These are phyloP conservation scores for Pichia terricola DNA, from an alignment of 1,139 yeast species.

Conservation along the genomic window DNA sequence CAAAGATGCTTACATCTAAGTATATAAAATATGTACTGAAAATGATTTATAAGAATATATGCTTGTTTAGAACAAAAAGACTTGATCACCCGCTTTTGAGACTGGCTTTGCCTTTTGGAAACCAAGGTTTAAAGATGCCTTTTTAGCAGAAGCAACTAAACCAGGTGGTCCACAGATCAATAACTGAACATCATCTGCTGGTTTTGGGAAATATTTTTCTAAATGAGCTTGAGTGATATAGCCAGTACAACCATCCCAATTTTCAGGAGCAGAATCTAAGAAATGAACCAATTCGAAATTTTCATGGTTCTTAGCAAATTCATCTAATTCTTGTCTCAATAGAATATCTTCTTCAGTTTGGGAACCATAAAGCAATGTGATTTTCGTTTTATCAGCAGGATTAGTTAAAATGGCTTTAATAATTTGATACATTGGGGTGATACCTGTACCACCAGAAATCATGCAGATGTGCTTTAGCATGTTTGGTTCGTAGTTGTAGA, in stretches of 20 bases:
- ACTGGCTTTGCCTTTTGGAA: conserved; percentile 84
- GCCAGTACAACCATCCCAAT: conserved; percentile 79
- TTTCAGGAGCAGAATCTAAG: conserved; percentile 63
- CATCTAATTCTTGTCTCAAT: conserved; percentile 69
- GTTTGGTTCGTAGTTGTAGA: conserved; percentile 76
- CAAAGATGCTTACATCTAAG: no score
- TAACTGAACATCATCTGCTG: conserved; percentile 56
- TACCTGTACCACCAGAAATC: conserved; percentile 58
- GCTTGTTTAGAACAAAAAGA: conserved; percentile 58
- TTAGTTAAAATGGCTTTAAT: conserved; percentile 59
- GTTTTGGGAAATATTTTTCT: conserved; percentile 54
- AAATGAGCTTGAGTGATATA: conserved; percentile 73
- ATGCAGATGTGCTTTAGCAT: conserved; percentile 68
- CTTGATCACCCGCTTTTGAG: conserved; percentile 86
- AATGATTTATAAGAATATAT: no score
- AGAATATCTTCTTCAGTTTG: conserved; percentile 70
- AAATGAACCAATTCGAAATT: conserved; percentile 68
- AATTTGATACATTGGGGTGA: conserved; percentile 84
- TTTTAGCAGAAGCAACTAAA: conserved; percentile 72
- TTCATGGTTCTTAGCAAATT: conserved; percentile 48
- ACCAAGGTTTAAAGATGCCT: conserved; percentile 70
- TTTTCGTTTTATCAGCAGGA: conserved; percentile 79
- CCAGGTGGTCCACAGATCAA: conserved; percentile 95
- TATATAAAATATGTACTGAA: no score
- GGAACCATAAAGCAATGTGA: conserved; percentile 72